A percentile compares a stretch with the other conserved stretches of the same genome.
These are phyloP conservation scores for Fusarium penzigii DNA, from an alignment of 2,329 filamentous ascomycete genomes.

Conservation along the genomic window DNA sequence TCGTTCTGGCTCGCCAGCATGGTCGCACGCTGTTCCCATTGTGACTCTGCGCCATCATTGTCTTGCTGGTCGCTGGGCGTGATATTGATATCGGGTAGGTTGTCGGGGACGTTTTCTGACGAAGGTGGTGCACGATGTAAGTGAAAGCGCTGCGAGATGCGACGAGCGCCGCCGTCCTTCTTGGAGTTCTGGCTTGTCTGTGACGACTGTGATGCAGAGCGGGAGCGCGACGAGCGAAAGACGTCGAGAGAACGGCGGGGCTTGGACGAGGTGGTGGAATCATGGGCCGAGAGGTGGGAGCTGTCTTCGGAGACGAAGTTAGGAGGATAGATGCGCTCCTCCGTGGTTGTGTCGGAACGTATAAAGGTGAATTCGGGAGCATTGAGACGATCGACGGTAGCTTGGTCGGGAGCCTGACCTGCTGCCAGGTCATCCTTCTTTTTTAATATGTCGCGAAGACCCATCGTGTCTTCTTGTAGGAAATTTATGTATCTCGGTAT, in stretches of 20 bases:
- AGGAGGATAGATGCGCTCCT: slow-evolving; percentile 78
- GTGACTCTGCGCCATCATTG: slow-evolving; percentile 58
- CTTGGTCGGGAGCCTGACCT: slow-evolving; percentile 36
- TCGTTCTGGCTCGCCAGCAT: slow-evolving; percentile 71
- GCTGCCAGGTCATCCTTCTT: slow-evolving; percentile 52
- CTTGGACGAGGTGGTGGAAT: slow-evolving; percentile 28
- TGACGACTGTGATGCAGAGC: slow-evolving; percentile 50
- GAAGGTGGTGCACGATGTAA: slow-evolving; percentile 59
- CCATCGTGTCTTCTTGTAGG: slow-evolving; percentile 39
- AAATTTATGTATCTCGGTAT: too few relatives aligned
- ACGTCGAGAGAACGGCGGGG: slow-evolving; percentile 48
- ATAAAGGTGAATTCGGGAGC: slow-evolving; percentile 78
- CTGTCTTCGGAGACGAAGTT: slow-evolving; percentile 30
- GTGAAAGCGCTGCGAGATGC: slow-evolving; percentile 72
- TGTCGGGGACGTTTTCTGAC: slow-evolving; percentile 73
- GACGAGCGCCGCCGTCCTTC: slow-evolving; percentile 37
- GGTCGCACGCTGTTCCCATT: slow-evolving; percentile 95
- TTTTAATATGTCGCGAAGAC: slow-evolving; percentile 53
- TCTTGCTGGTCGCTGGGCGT: slow-evolving; percentile 45
- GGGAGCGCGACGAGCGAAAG: slow-evolving; percentile 47
- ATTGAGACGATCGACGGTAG: slow-evolving; percentile 38
- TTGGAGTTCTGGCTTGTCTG: slow-evolving; percentile 39
- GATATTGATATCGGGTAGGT: slow-evolving; percentile 72
- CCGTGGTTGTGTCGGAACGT: slow-evolving; percentile 77
- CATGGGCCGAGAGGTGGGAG: slow-evolving; percentile 34